These are phyloP conservation scores for Alternaria consortialis DNA, from an alignment of 2,329 filamentous ascomycete species.

Conservation along the genomic window DNA sequence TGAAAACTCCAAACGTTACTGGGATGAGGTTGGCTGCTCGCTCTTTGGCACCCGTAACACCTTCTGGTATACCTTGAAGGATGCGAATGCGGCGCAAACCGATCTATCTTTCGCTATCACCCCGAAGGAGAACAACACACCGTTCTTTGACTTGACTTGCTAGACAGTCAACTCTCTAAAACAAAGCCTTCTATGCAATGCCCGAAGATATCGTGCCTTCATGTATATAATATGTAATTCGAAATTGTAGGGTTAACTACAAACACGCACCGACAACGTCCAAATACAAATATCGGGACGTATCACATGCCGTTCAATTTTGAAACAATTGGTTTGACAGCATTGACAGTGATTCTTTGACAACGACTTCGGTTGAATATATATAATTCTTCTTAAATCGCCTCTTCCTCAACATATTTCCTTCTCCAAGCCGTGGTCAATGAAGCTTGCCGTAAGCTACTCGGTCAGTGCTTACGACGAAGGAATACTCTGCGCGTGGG, in stretches of 20 bases:
- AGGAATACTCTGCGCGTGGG: conserved; percentile 15
- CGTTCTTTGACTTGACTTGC: conserved; percentile 64
- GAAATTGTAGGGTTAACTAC: background rate
- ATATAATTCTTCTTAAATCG: too few relatives aligned
- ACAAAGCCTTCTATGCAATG: too few relatives aligned
- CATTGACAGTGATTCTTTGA: background rate
- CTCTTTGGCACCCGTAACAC: conserved; percentile 37
- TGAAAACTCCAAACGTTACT: conserved; percentile 39
- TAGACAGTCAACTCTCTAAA: background rate
- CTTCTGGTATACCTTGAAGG: conserved; percentile 46
- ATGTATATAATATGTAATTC: background rate
- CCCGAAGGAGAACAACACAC: conserved; percentile 60
- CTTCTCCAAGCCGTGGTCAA: background rate
- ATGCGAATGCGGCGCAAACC: conserved; percentile 56
- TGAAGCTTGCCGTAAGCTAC: background rate
- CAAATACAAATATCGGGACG: too few relatives aligned
- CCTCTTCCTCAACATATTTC: too few relatives aligned
- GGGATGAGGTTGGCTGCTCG: conserved; percentile 40
- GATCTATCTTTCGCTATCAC: conserved; percentile 62
- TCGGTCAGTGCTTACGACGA: background rate
- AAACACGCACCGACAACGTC: too few relatives aligned
- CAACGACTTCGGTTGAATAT: too few relatives aligned
- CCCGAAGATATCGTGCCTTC: background rate
- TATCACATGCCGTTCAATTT: too few relatives aligned
- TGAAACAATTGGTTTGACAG: background rate